A percentile compares a stretch with the other conserved stretches of the same genome.
These are phyloP conservation scores for Platanus orientalis DNA, from an alignment of 164 flowering plant genomes.

Conservation along the genomic window DNA sequence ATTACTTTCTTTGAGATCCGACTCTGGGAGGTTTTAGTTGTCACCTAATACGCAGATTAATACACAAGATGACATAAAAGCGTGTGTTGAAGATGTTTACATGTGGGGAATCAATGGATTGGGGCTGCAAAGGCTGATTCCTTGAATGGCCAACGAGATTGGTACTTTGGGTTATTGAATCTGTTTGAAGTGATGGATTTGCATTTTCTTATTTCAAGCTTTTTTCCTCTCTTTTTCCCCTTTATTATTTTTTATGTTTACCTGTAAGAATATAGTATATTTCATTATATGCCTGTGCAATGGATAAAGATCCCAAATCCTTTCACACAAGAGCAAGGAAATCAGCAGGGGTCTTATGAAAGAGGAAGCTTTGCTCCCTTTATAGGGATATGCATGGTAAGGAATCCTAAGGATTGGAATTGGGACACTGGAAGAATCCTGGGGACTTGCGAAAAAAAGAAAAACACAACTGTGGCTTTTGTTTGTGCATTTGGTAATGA, in stretches of 20 bases:
- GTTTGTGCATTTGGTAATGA: conserved; percentile 1
- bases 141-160: conserved; percentile 13
- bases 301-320: conserved; percentile 7
- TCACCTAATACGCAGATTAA: conserved; percentile 2
- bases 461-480: not conserved
- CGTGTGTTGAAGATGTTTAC: conserved; percentile 5
- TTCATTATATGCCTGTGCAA: conserved; percentile 8
- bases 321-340: conserved; percentile 1
- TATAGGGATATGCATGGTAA: not conserved
- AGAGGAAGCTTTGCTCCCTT: not conserved
- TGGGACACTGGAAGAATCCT: too few relatives aligned
- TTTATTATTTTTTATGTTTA: conserved; percentile 11
- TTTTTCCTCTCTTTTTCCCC: too few relatives aligned
- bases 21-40: not conserved
- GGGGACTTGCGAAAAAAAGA: too few relatives aligned
- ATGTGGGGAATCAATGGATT: conserved; percentile 1
- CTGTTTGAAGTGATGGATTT: conserved; percentile 20
- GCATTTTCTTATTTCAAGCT: not conserved
- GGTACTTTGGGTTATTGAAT: conserved; percentile 13
- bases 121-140: conserved; percentile 8
- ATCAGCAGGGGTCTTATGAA: conserved; percentile 1
- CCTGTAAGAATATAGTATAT: conserved; percentile 17
- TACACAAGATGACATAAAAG: conserved; percentile 3
- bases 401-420: too few relatives aligned
- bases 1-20: conserved; percentile 67